phyloP scores from a whole-genome alignment of 176 grass and related monocot species.

The Puya raimondii region DNA sequence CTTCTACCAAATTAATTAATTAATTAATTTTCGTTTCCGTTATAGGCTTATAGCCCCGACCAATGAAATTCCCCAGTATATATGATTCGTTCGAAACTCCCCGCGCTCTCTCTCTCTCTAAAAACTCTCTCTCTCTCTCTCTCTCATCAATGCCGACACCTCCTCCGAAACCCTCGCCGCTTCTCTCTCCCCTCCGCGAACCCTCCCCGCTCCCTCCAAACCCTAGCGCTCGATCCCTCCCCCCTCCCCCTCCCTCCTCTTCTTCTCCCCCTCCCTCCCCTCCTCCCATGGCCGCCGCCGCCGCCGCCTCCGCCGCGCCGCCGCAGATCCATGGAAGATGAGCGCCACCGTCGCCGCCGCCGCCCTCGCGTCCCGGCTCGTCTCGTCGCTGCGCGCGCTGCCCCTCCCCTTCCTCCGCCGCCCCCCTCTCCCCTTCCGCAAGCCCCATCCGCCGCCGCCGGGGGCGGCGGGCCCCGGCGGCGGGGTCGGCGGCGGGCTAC shows the following conservation, averaged over 20 bases:
- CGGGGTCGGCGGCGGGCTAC: background rate
- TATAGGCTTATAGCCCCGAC: too few species aligned
- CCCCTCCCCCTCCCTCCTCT: background rate
- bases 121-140: too few species aligned
- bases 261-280: background rate
- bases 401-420: background rate
- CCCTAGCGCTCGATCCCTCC: background rate
- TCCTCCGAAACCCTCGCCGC: constrained; percentile 1
- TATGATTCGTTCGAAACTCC: too few species aligned
- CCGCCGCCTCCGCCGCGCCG: background rate
- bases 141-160: background rate
- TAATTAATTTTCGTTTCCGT: too few species aligned
- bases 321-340: background rate
- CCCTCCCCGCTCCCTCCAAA: background rate
- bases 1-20: too few species aligned
- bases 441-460: background rate
- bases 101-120: too few species aligned
- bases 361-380: background rate
- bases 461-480: background rate
- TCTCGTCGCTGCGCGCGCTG: background rate
- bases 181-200: constrained; percentile 4
- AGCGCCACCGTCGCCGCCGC: background rate
- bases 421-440: background rate
- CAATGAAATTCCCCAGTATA: too few species aligned
- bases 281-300: constrained; percentile 3